phyloP scores from a whole-genome alignment of 306 rosid genomes.

The Sechiopsis laciniata region DNA sequence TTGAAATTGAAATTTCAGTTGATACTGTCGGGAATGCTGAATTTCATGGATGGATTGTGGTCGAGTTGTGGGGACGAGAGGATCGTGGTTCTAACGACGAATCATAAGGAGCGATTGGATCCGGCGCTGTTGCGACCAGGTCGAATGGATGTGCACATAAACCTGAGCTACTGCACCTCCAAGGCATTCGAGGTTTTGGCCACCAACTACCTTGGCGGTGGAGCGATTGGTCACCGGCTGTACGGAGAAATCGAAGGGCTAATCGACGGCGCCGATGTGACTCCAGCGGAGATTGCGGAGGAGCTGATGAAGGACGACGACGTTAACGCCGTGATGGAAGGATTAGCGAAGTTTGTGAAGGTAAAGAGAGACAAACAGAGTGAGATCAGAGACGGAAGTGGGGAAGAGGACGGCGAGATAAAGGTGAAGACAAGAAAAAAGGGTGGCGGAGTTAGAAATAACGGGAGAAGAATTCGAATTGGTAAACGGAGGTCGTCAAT shows the following conservation, averaged over 20 bases:
- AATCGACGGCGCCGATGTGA: constrained; percentile 30
- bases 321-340: constrained; percentile 25
- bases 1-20: no score
- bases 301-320: constrained; percentile 50
- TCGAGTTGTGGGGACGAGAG: no score
- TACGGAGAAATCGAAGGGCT: constrained; percentile 28
- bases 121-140: no score
- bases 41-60: no score
- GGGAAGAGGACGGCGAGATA: neutral
- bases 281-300: constrained; percentile 50
- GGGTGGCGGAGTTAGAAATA: neutral
- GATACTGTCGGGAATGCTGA: no score
- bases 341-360: constrained; percentile 28
- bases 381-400: neutral
- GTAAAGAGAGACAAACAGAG: constrained; percentile 15
- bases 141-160: no score
- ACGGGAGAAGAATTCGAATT: no score
- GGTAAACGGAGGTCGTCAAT: neutral
- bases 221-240: constrained; percentile 21
- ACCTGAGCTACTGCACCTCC: neutral
- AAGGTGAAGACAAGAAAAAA: neutral
- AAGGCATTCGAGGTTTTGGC: constrained; percentile 39
- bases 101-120: no score
- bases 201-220: constrained; percentile 39
- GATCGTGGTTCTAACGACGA: no score